Evolutionary conservation across 495 filamentous ascomycete species (phyloP).

Genomic region (Hypomontagnella monticulosa): DNA sequence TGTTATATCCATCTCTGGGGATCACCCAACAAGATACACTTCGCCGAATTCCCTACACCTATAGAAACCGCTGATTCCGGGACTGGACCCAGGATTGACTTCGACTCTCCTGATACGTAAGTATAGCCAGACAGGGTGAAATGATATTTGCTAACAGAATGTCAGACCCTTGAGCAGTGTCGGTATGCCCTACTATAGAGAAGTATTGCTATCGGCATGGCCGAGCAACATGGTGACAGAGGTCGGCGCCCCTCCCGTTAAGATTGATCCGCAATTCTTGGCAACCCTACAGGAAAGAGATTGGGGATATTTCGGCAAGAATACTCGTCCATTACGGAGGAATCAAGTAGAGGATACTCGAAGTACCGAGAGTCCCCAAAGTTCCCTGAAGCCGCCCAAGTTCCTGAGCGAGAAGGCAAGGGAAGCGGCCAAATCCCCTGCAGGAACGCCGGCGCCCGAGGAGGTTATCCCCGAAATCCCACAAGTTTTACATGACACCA

Average conservation of each 20-base stretch:
- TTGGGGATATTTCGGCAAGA: conserved; percentile 77
- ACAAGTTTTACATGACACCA: conserved; percentile 60
- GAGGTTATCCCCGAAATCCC: conserved; percentile 61
- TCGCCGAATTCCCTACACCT: conserved; percentile 83
- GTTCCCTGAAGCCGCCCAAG: conserved; percentile 72
- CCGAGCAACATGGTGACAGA: conserved; percentile 84
- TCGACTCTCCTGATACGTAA: conserved; percentile 68
- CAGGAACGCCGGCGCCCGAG: conserved; percentile 67
- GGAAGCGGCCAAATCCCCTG: conserved; percentile 65
- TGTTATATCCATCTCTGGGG: conserved; percentile 90
- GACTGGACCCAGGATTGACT: conserved; percentile 37
- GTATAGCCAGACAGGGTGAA: conserved; percentile 37
- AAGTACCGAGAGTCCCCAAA: conserved; percentile 62
- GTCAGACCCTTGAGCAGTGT: conserved; percentile 79
- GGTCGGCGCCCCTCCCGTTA: conserved; percentile 80
- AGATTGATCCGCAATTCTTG: conserved; percentile 77
- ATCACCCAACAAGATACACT: conserved; percentile 86
- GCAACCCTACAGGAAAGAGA: conserved; percentile 72
- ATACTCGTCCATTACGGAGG: conserved; percentile 74
- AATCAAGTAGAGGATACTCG: conserved; percentile 88
- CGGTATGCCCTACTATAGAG: conserved; percentile 94
- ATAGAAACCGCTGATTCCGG: conserved; percentile 61
- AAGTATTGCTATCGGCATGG: conserved; percentile 88
- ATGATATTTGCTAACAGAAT: conserved; percentile 39
- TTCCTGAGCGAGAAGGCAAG: conserved; percentile 93